Percentiles rank a stretch among this genome's conserved stretches.
Conservation (phyloP, 2,329 filamentous ascomycete species). For the Fusarium sp. region DNA sequence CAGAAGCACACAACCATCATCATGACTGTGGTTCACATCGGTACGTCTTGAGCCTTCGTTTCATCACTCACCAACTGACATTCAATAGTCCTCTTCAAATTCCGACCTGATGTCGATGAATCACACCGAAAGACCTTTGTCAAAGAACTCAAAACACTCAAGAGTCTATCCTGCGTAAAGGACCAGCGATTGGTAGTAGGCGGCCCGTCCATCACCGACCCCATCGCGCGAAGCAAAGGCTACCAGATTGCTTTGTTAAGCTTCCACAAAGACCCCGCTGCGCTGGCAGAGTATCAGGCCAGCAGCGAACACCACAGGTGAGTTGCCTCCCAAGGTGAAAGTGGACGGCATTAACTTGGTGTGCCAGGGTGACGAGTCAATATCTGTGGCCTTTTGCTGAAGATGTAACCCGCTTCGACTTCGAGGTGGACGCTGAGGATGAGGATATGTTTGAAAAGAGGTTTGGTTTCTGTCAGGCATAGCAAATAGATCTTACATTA, state of each 20-base stretch:
- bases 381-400: conserved; percentile 66
- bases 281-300: conserved; percentile 63
- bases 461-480: conserved; percentile 8
- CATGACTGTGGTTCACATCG: conserved; percentile 53
- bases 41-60: conserved; percentile 23
- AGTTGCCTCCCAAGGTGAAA: not conserved
- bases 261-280: conserved; percentile 59
- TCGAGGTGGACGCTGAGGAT: conserved; percentile 60
- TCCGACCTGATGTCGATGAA: conserved; percentile 54
- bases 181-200: conserved; percentile 62
- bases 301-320: conserved; percentile 64
- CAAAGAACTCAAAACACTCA: conserved; percentile 61
- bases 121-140: conserved; percentile 60
- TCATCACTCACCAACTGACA: not conserved
- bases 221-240: conserved; percentile 64
- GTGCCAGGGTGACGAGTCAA: conserved; percentile 60
- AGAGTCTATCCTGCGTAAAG: conserved; percentile 60
- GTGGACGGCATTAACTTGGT: not conserved
- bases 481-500: not conserved
- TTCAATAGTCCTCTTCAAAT: conserved; percentile 62
- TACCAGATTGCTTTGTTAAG: conserved; percentile 64
- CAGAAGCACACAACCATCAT: not conserved
- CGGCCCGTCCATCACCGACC: conserved; percentile 64
- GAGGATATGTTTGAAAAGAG: conserved; percentile 43
- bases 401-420: conserved; percentile 65